Evolutionary conservation across 2,329 filamentous ascomycete species (phyloP).

Genomic region (Monilinia aucupariae): DNA sequence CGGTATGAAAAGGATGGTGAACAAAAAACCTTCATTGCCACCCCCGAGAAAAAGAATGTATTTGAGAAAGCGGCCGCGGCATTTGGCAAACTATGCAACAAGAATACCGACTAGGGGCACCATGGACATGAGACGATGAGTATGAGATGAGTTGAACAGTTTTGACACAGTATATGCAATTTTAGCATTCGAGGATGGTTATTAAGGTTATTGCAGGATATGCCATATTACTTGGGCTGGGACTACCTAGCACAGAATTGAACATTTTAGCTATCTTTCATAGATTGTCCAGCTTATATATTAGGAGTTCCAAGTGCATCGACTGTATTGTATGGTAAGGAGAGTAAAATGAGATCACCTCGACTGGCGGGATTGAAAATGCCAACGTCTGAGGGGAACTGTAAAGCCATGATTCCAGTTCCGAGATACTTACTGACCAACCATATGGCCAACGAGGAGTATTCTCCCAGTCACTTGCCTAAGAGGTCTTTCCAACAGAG

Average conservation of each 20-base stretch:
- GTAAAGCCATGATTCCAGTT: neutral
- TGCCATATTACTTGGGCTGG: neutral
- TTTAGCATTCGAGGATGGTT: neutral
- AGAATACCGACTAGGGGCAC: neutral
- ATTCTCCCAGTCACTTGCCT: neutral
- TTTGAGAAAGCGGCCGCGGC: slow-evolving; percentile 1
- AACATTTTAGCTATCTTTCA: neutral
- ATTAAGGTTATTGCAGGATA: neutral
- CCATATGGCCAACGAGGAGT: neutral
- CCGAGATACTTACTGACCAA: neutral
- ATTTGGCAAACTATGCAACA: slow-evolving; percentile 5
- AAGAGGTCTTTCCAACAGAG: neutral
- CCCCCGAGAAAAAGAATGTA: neutral
- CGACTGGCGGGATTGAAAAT: neutral
- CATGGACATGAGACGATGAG: neutral
- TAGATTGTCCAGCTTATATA: neutral
- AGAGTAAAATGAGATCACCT: neutral
- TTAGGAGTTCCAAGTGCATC: neutral
- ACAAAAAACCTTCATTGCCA: neutral
- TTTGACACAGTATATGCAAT: slow-evolving; percentile 10
- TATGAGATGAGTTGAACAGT: neutral
- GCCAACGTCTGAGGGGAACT: neutral
- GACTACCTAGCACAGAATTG: neutral
- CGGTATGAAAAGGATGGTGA: slow-evolving; percentile 6
- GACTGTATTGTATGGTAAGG: neutral